Conservation (phyloP, 371 early-diverging fungal species). For the Conidiobolus incongruus region DNA sequence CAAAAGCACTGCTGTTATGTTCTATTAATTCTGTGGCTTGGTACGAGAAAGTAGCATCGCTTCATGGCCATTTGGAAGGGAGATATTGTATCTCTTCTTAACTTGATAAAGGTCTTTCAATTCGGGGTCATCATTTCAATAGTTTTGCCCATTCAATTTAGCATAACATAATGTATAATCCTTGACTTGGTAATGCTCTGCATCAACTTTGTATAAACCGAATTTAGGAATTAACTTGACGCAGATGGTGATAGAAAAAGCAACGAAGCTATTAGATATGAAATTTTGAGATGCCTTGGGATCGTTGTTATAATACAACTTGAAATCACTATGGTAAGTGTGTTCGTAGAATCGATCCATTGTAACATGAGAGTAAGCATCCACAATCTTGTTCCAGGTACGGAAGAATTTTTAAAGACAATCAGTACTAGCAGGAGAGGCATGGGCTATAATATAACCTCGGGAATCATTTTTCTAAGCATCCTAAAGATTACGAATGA, state of each 20-base stretch:
- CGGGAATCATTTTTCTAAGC: conserved; percentile 2
- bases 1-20: no score
- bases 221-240: conserved; percentile 6
- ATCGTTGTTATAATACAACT: conserved; percentile 3
- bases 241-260: conserved; percentile 6
- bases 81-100: no score
- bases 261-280: conserved; percentile 4
- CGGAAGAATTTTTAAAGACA: not conserved
- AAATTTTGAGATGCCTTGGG: not conserved
- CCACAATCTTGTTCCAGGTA: conserved; percentile 3
- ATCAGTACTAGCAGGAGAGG: conserved; percentile 2
- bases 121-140: no score
- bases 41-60: no score
- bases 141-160: not conserved
- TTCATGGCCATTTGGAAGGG: no score
- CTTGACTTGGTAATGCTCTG: conserved; percentile 2
- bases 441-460: conserved; percentile 5
- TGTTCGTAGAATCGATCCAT: conserved; percentile 8
- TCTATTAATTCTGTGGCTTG: no score
- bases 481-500: conserved; percentile 4
- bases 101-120: no score
- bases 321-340: conserved; percentile 6
- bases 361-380: conserved; percentile 3
- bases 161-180: conserved; percentile 2
- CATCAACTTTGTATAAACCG: conserved; percentile 6